Base-by-base conservation (phyloP, 805 yeast genomes). In the Metschnikowia picachoensis region DNA sequence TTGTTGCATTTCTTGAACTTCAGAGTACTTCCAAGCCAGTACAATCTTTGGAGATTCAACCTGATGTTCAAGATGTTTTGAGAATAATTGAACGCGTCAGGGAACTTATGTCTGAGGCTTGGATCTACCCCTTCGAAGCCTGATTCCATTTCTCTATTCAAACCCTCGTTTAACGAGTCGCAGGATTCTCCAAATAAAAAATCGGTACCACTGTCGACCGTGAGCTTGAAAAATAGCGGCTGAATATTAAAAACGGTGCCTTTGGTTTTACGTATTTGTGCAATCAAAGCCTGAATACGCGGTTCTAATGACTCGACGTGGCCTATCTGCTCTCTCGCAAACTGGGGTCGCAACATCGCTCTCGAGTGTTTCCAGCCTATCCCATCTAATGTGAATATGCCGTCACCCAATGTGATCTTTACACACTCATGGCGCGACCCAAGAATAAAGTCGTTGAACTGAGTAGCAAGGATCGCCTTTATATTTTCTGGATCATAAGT, bases 311-410 rank as follows among this genome's bases (percentile, higher is more conserved):
- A 44, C 43, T 49, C 51, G 32, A 60, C 63, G 32, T 60, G 65
- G 10, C 60, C 60, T 9, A 60, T 55, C 43, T 60, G 62, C 44
- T 60, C 65, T 41, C 62, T 50, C 12, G 63, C 57, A 49, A 60
- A 60, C 37, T 60, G 62, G 9, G 65, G 65, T 35, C 65, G 51
- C 54, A 60, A 58, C 64, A 60, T 55, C 7, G 64, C 56, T 35
- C 65, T 47, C 8, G 61, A 56, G 39, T 60, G 64, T 43, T 60
- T 60, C 65, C 65, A 60, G 3, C 63, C 64, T 10, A 52, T 57
- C 10, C 65, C 65, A 35, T 60, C 65, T 39, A 60, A 51, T 8
- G 65, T 60, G 47, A 60, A 60, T 35, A 60, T 60, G 2, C 65
- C 65, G 35, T 60, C 63, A 13, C 65, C 65, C 39, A 60, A 50